Base-by-base conservation (phyloP, 306 rosid genomes). In the Castanospermum australe region DNA sequence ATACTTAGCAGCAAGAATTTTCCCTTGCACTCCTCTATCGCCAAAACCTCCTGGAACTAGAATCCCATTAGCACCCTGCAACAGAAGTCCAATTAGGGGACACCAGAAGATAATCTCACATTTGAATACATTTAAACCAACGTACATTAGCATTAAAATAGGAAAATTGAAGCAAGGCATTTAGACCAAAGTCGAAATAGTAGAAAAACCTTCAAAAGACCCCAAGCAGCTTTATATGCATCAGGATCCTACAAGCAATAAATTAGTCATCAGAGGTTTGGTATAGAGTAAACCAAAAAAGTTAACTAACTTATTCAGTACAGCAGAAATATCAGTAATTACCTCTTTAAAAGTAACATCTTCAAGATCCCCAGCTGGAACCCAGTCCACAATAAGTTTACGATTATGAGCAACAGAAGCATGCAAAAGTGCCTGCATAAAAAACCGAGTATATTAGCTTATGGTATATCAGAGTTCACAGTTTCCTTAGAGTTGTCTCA, bases 31-130 rank as follows among this genome's bases (percentile, higher is more conserved):
- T 79, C 97, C 98, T 82, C 98, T 86, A 56, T 87, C 92, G 71
- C 98, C 98, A 56, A 92, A 94, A 21, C 98, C 98, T 66, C 97
- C 97, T 0, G 98, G 98, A 83, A 94, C 92, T 45, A 94, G 89
- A 55, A 94, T 62, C 57, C 96, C 98, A 75, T 90, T 88, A 80
- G 96, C 96, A 32, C 90, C 96, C 98, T 94, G 96, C 84, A 87
- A 85, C 4, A 50, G n/a, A 81, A 88, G 56, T 66, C 39, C 10
- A 17, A 73, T 56, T 52, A 57, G 69, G 25, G 50, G 75, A 73
- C 68, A 66, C 57, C 12, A 39, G 28, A 78, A 63, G 76, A 38
- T 41, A 80, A 47, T 13, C 21, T 36, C 42, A 60, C 60, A 50
- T 70, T 35, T 18, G 5, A 65, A 72, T 21, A 45, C 44, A 44